Evolutionary conservation across 73 alveolate genomes (phyloP), one percentile per base, ranked within the genome.

Genomic region (Blepharisma stoltei): DNA sequence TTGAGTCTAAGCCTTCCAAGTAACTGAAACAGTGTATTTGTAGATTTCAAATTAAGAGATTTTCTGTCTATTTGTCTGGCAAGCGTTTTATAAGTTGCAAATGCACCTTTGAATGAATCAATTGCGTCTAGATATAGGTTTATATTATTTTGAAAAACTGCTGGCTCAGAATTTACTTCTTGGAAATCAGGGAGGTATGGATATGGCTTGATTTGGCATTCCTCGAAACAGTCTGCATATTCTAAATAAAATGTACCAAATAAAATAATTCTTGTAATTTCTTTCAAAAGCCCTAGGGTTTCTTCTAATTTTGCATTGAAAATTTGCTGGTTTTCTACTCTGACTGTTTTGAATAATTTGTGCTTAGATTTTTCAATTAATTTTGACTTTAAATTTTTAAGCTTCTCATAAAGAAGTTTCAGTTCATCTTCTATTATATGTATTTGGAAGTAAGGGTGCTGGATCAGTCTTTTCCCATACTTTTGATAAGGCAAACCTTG

Each of bases 261-360:
- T 14, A 60, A 9, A 1, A 60, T 60, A 20, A 60, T 60, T 9
- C 46, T 25, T 8, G n/a, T 14, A 20, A 60, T 60, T 18, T 18
- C 73, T 60, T 60, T 25, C 11, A 25, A 20, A 14, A 60, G 45
- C 48, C 48, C 73, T 20, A 60, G 45, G 2, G 73, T 60, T 25
- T 60, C 73, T 60, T 60, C 73, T 18, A 60, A 25, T 60, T 60
- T 60, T 38, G 73, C 37, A 60, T 60, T 60, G 45, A 60, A 60
- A 20, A 60, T 60, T 25, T 60, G 73, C 23, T 60, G 37, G 5
- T 25, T 60, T 25, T 60, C 48, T 25, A 18, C 46, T 14, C 46
- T 18, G 23, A 60, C 23, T 0, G 73, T 60, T 60, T 60, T 60
- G 23, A 60, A 60, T 14, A 60, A 38, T 18, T 20, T 25, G 73